Base-by-base conservation (phyloP, 2,329 filamentous ascomycete species). In the Fusarium bactridioides region DNA sequence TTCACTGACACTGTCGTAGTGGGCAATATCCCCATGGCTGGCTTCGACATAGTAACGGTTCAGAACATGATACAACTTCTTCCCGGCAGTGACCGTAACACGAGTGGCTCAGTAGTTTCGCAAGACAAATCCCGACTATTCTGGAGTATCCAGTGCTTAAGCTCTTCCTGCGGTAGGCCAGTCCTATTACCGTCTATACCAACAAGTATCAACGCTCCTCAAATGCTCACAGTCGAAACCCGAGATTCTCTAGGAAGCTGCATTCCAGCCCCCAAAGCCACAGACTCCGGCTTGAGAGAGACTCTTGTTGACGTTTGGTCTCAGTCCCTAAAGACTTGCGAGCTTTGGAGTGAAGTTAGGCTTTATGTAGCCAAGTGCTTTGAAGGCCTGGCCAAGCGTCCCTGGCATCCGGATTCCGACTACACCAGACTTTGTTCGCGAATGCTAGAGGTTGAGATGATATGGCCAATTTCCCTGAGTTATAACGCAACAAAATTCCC, bases 391-490 rank as follows among this genome's bases (percentile, higher is more conserved):
- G 45, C 38, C 1, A 57, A 45, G 2, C 35, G 48, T 4, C 71
- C 71, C 0, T 74, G 71, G 67, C 64, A 63, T 2, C 64, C 71
- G 0, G 67, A 48, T 27, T 74, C 71, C 1, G 71, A 74, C 21
- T 74, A 74, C 11, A 50, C 60, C 3, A 43, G 15, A 0, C 43
- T 74, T 4, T 72, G 53, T 16, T 71, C 67, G 0, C 45, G 51
- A 1, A 2, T 71, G 1, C 10, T 73, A 0, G 67, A 73, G 4
- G 12, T 69, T 4, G 71, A 73, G 2, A 59, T 64, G 13, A 12
- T 18, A 0, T 45, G 31, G 10, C 71, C 71, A 0, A n/a, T 33
- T 0, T 50, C 50, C 0, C 6, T 74, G 10, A 74, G 71, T 5
- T 74, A 74, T 3, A 72, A 74, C 1, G 43, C 23, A 5, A 23